Evolutionary conservation across 2,329 filamentous ascomycete species (phyloP), one percentile per base, ranked within the genome.

Genomic region (Didymella pomorum): DNA sequence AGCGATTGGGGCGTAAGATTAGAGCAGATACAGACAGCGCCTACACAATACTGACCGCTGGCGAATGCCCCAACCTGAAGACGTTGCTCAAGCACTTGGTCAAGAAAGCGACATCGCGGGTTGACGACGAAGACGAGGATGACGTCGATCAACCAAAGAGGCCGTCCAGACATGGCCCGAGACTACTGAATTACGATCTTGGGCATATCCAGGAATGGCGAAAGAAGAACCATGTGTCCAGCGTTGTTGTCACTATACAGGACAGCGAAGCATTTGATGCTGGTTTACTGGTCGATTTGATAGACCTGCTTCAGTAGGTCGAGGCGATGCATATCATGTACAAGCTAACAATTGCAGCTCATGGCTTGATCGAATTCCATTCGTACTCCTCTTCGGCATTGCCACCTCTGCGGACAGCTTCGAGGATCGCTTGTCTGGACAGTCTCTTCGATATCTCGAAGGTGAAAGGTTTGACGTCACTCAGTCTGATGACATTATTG

Each of bases 261-360:
- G 91, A 95, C 70, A 92, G 90, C 62, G 92, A 95, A 76, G 91
- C 89, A 0, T 93, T 95, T 70, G 91, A 93, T 66, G 86, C 86
- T 45, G 79, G 80, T 28, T 76, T 95, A n/a, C 78, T 96, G 12
- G 87, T 87, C 1, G 90, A 94, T 57, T 71, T 92, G 33, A 83
- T 94, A 44, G 81, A 83, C 35, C 81, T 93, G 5, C 83, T 94
- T 59, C 84, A 86, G 88, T 90, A 80, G 47, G 83, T 77, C 21
- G 20, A 5, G 45, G 2, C n/a, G 14, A 14, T 20, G 4, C 12
- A 16, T 29, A 21, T 26, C 1, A 10, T 21, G 9, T 9, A 7
- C 23, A 42, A 37, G 25, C 75, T 76, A 65, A 77, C 50, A 45
- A 21, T 46, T 45, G 51, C 67, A 82, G 84, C 61, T 85, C 83